phyloP scores from a whole-genome alignment of 345 rosid species.

The Salix caprea region DNA sequence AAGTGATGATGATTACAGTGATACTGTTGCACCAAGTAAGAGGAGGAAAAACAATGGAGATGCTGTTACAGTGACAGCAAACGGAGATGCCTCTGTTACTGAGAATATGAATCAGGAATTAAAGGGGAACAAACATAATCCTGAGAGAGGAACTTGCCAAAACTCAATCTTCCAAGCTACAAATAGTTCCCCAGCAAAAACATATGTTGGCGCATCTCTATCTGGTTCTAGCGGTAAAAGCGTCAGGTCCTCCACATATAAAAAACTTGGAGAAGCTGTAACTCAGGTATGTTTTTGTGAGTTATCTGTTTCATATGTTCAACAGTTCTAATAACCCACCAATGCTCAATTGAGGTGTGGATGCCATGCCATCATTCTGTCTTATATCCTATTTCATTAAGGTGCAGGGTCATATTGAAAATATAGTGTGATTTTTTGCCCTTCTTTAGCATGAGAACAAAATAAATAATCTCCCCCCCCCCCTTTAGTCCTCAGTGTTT shows the following conservation, averaged over 20 bases:
- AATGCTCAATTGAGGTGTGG: background rate
- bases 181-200: constrained; percentile 15
- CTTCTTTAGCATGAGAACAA: background rate
- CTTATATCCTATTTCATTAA: background rate
- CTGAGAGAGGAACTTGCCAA: constrained; percentile 21
- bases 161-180: constrained; percentile 22
- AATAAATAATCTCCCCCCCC: background rate
- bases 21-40: constrained; percentile 32
- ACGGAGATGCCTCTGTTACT: constrained; percentile 27
- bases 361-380: background rate
- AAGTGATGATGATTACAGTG: constrained; percentile 60
- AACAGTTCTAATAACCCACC: background rate
- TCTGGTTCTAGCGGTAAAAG: constrained; percentile 28
- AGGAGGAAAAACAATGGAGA: constrained; percentile 29
- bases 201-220: constrained; percentile 15
- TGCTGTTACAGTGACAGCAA: constrained; percentile 23
- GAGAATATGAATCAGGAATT: constrained; percentile 18
- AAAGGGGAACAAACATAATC: constrained; percentile 17
- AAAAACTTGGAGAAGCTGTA: constrained; percentile 50
- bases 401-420: background rate
- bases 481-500: background rate
- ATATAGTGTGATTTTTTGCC: background rate
- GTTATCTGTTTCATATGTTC: background rate
- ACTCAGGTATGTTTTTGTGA: constrained; percentile 48
- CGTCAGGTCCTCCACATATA: constrained; percentile 29